Evolutionary conservation across 208 protist species (phyloP).

Genomic region (Leishmania arabica): DNA sequence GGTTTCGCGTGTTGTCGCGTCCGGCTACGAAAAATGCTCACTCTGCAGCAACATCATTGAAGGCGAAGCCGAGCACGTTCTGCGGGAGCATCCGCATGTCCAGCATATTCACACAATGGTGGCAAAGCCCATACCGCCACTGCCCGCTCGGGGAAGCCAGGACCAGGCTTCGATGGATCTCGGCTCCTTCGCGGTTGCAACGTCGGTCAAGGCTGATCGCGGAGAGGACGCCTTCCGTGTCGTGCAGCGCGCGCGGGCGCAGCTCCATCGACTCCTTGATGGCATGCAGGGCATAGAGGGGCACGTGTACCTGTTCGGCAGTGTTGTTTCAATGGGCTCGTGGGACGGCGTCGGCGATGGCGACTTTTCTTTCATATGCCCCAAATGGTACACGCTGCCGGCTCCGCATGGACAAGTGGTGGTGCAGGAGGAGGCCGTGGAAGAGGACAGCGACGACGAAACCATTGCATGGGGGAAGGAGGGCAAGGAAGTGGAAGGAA

Average conservation of each 20-base stretch:
- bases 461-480: background rate
- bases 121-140: background rate
- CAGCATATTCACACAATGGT: conserved; percentile 14
- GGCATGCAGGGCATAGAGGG: background rate
- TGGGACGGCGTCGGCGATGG: conserved; percentile 83
- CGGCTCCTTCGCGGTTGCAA: conserved; percentile 40
- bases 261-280: conserved; percentile 41
- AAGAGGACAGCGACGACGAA: conserved; percentile 7
- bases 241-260: conserved; percentile 42
- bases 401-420: background rate
- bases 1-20: background rate
- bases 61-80: conserved; percentile 9
- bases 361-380: conserved; percentile 66
- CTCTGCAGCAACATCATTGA: conserved; percentile 46
- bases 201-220: conserved; percentile 40
- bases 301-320: conserved; percentile 73
- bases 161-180: conserved; percentile 4
- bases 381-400: conserved; percentile 2
- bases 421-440: background rate
- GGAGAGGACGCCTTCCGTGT: conserved; percentile 50
- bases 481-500: background rate
- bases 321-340: conserved; percentile 65
- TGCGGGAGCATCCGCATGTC: conserved; percentile 38
- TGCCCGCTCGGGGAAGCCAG: background rate
- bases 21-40: conserved; percentile 36